Evolutionary conservation across 306 rosid species (phyloP).

Genomic region (Glycyrrhiza uralensis): DNA sequence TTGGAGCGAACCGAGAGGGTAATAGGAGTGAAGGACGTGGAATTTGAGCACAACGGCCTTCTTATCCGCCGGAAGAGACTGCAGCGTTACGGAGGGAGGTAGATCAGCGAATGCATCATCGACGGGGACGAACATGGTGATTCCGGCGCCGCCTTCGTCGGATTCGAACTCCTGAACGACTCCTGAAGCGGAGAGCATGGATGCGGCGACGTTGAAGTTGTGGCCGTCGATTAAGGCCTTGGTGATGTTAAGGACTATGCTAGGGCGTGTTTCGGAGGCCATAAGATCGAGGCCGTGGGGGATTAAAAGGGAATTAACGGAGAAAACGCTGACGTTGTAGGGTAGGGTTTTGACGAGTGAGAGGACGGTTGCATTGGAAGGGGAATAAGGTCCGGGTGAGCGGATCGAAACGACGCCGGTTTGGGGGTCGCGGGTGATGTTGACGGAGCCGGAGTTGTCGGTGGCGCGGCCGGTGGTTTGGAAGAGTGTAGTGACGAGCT

Average conservation of each 20-base stretch:
- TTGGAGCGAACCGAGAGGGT: slow-evolving; percentile 83
- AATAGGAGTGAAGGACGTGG: slow-evolving; percentile 87
- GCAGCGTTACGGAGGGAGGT: slow-evolving; percentile 55
- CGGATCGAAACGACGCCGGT: slow-evolving; percentile 48
- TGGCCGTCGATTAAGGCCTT: slow-evolving; percentile 70
- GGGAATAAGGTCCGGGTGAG: slow-evolving; percentile 59
- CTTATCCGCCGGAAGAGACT: slow-evolving; percentile 78
- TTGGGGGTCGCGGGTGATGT: slow-evolving; percentile 61
- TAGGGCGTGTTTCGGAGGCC: slow-evolving; percentile 88
- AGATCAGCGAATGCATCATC: slow-evolving; percentile 75
- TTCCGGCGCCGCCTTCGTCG: slow-evolving; percentile 94
- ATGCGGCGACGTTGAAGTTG: slow-evolving; percentile 87
- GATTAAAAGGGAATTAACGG: slow-evolving; percentile 66
- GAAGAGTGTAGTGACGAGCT: slow-evolving; percentile 80
- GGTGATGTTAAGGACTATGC: slow-evolving; percentile 71
- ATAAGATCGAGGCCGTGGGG: slow-evolving; percentile 81
- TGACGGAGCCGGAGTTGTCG: slow-evolving; percentile 70
- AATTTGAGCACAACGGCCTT: slow-evolving; percentile 74
- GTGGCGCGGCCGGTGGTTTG: slow-evolving; percentile 98
- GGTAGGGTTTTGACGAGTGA: slow-evolving; percentile 65
- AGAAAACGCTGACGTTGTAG: slow-evolving; percentile 73
- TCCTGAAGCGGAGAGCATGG: slow-evolving; percentile 84
- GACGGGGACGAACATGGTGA: slow-evolving; percentile 80
- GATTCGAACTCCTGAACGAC: slow-evolving; percentile 85
- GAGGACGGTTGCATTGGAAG: slow-evolving; percentile 72